Percentiles rank a stretch among this genome's conserved stretches.
Evolutionary conservation across 2,329 filamentous ascomycete genomes (phyloP).

Genomic region (Aspergillus fructus): DNA sequence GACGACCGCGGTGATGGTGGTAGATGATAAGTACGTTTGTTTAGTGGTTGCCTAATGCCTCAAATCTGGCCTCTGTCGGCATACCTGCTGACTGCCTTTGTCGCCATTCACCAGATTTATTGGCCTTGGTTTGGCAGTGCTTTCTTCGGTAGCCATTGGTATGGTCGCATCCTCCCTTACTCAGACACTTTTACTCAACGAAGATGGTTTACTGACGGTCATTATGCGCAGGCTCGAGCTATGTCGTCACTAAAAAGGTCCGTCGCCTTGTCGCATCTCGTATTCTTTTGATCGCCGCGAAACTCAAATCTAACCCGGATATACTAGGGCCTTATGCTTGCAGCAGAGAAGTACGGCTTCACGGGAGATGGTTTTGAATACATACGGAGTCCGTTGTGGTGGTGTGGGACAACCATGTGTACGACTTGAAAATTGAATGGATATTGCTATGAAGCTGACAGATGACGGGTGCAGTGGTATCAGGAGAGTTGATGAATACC

Average conservation of each 20-base stretch:
- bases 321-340: conserved; percentile 77
- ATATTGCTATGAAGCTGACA: conserved; percentile 4
- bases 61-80: neutral
- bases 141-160: conserved; percentile 49
- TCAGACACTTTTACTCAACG: neutral
- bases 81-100: neutral
- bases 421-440: conserved; percentile 36
- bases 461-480: conserved; percentile 62
- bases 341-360: conserved; percentile 88
- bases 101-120: conserved; percentile 38
- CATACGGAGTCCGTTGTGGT: conserved; percentile 92
- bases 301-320: conserved; percentile 20
- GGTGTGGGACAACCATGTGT: conserved; percentile 90
- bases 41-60: neutral
- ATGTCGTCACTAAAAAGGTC: conserved; percentile 99
- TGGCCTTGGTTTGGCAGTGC: conserved; percentile 45
- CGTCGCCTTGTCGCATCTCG: conserved; percentile 23
- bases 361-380: conserved; percentile 96
- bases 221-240: conserved; percentile 71
- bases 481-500: conserved; percentile 96
- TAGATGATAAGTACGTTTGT: neutral
- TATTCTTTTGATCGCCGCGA: neutral
- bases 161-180: conserved; percentile 13
- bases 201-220: conserved; percentile 11
- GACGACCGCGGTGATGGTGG: neutral